Conservation (phyloP, 2,329 filamentous ascomycete species). For the Chrysoporthe cubensis region DNA sequence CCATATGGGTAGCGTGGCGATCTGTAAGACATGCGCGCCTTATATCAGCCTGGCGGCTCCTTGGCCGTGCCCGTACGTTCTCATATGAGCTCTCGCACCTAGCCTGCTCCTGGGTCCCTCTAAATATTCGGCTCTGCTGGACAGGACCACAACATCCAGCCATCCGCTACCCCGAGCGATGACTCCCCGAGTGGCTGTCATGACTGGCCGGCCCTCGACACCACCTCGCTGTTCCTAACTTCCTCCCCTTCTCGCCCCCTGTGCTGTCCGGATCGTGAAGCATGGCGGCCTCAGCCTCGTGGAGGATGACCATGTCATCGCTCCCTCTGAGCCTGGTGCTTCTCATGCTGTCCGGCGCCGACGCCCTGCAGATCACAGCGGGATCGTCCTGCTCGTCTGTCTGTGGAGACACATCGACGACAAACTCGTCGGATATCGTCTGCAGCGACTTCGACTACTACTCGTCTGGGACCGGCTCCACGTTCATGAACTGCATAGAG, state of each 20-base stretch:
- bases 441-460: slow-evolving; percentile 49
- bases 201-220: slow-evolving; percentile 11
- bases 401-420: slow-evolving; percentile 52
- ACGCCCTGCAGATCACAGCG: slow-evolving; percentile 51
- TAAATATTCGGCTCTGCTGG: slow-evolving; percentile 4
- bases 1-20: slow-evolving; percentile 9
- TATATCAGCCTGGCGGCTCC: slow-evolving; percentile 16
- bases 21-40: neutral
- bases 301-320: slow-evolving; percentile 16
- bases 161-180: neutral
- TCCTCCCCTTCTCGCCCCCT: slow-evolving; percentile 7
- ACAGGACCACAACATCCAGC: neutral
- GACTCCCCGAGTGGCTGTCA: slow-evolving; percentile 2
- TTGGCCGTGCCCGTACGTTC: neutral
- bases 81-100: neutral
- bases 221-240: slow-evolving; percentile 6
- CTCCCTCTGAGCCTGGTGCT: slow-evolving; percentile 19
- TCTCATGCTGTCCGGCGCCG: slow-evolving; percentile 28
- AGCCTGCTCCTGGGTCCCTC: neutral
- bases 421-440: slow-evolving; percentile 50
- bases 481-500: slow-evolving; percentile 51
- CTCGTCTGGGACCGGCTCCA: slow-evolving; percentile 43
- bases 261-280: slow-evolving; percentile 22
- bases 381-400: slow-evolving; percentile 54
- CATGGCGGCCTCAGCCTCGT: slow-evolving; percentile 14